A percentile compares a stretch with the other conserved stretches of the same genome.
Conservation (phyloP, 1,139 yeast genomes). For the Sugiyamaella sp. region DNA sequence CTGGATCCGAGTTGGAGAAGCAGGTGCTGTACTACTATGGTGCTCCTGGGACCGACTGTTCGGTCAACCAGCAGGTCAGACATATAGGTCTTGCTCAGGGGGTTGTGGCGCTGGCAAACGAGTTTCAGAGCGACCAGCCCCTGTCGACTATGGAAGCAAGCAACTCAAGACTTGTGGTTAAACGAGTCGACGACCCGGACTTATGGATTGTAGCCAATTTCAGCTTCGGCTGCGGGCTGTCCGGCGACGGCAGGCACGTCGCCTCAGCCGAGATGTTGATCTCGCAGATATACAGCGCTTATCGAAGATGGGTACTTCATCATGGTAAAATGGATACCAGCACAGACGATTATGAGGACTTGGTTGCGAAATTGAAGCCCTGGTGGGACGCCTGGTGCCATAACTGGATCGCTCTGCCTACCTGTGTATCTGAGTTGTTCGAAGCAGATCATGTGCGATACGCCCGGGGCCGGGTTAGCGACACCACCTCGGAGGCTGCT, state of each 20-base stretch:
- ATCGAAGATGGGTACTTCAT: constrained; percentile 37
- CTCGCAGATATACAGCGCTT: constrained; percentile 34
- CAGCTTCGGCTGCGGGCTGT: constrained; percentile 21
- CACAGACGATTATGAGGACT: constrained; percentile 24
- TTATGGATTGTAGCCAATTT: constrained; percentile 39
- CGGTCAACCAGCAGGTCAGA: constrained; percentile 32
- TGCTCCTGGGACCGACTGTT: constrained; percentile 25
- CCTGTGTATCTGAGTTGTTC: constrained; percentile 31
- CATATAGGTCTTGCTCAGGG: constrained; percentile 41
- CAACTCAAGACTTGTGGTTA: constrained; percentile 34
- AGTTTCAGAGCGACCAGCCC: constrained; percentile 35
- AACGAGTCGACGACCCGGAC: constrained; percentile 33
- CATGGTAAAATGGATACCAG: constrained; percentile 31
- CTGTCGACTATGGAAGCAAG: constrained; percentile 36
- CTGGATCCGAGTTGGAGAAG: constrained; percentile 33
- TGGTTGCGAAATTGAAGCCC: constrained; percentile 30
- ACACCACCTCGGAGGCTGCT: constrained; percentile 35
- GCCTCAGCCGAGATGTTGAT: constrained; percentile 33
- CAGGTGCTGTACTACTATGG: constrained; percentile 38
- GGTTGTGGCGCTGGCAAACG: constrained; percentile 37
- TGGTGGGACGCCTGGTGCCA: constrained; percentile 40
- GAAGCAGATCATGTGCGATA: constrained; percentile 25
- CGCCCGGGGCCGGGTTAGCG: constrained; percentile 32
- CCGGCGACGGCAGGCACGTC: constrained; percentile 26
- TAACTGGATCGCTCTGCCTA: constrained; percentile 34